These are phyloP conservation scores for Aspergillus kassunensis DNA, from an alignment of 495 filamentous ascomycete species.

Conservation along the genomic window DNA sequence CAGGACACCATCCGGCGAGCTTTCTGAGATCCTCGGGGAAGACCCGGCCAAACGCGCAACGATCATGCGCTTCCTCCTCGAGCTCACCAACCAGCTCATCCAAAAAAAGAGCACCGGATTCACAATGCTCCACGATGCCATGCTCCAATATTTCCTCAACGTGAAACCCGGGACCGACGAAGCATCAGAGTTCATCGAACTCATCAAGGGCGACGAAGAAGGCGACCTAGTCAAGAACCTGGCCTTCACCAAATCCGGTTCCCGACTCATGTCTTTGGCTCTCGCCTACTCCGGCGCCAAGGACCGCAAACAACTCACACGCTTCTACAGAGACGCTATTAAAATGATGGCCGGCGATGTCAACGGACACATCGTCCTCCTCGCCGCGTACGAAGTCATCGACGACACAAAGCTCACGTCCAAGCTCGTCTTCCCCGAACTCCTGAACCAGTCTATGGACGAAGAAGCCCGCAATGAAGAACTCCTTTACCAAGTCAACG, in stretches of 20 bases:
- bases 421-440: slow-evolving; percentile 79
- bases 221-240: slow-evolving; percentile 88
- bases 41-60: slow-evolving; percentile 79
- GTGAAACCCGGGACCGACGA: slow-evolving; percentile 71
- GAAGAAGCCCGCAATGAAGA: slow-evolving; percentile 55
- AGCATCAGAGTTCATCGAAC: slow-evolving; percentile 79
- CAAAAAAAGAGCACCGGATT: slow-evolving; percentile 96
- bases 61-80: slow-evolving; percentile 77
- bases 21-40: slow-evolving; percentile 67
- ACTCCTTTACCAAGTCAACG: slow-evolving; percentile 57
- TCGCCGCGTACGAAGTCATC: slow-evolving; percentile 82
- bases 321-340: slow-evolving; percentile 79
- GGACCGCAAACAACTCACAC: slow-evolving; percentile 84
- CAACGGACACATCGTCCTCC: slow-evolving; percentile 73
- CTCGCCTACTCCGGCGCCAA: slow-evolving; percentile 84
- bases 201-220: slow-evolving; percentile 85
- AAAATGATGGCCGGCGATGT: slow-evolving; percentile 75
- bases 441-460: slow-evolving; percentile 63
- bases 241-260: slow-evolving; percentile 88
- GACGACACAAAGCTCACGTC: slow-evolving; percentile 89
- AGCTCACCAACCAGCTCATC: slow-evolving; percentile 82
- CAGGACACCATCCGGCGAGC: slow-evolving; percentile 43
- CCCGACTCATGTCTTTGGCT: slow-evolving; percentile 72
- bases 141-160: slow-evolving; percentile 93
- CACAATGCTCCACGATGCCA: slow-evolving; percentile 93